Percentiles rank a stretch among this genome's conserved stretches.
Conservation (phyloP, 2,329 filamentous ascomycete species). For the Trichoderma cornu-damae region DNA sequence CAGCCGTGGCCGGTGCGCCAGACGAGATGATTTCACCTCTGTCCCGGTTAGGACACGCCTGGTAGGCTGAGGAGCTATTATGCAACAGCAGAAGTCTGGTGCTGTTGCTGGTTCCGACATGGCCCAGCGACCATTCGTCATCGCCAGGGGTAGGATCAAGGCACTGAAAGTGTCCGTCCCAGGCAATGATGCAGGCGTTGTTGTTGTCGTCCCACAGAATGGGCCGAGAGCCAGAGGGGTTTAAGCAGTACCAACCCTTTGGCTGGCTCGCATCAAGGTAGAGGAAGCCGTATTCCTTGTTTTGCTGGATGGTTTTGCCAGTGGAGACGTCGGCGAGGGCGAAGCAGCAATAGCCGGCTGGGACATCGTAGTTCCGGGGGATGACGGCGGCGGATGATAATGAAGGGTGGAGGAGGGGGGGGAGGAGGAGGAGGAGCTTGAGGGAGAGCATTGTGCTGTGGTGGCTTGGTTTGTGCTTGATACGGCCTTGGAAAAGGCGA, state of each 20-base stretch:
- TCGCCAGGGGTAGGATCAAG: conserved; percentile 31
- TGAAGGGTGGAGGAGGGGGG: conserved; percentile 23
- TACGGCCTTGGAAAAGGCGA: not conserved
- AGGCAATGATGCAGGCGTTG: conserved; percentile 33
- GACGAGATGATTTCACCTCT: conserved; percentile 27
- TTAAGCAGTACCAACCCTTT: conserved; percentile 31
- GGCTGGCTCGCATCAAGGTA: conserved; percentile 26
- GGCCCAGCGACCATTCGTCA: conserved; percentile 28
- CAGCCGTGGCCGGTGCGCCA: conserved; percentile 18
- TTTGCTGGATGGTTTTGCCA: conserved; percentile 27
- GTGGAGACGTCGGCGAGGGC: conserved; percentile 27
- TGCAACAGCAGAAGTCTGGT: conserved; percentile 25
- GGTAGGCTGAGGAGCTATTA: conserved; percentile 25
- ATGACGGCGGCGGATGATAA: conserved; percentile 24
- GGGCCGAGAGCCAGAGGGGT: conserved; percentile 24
- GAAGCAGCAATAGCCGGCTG: conserved; percentile 30
- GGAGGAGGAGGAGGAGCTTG: conserved; percentile 20
- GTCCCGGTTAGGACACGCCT: conserved; percentile 25
- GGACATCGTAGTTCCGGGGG: conserved; percentile 20
- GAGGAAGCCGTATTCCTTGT: conserved; percentile 25
- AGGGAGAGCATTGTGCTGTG: conserved; percentile 23
- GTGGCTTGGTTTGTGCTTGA: not conserved
- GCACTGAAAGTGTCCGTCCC: conserved; percentile 28
- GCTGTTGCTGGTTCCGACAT: conserved; percentile 21
- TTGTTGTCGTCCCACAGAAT: conserved; percentile 28